Conservation (phyloP, 2,329 filamentous ascomycete species). For the Fusarium subtropicale region DNA sequence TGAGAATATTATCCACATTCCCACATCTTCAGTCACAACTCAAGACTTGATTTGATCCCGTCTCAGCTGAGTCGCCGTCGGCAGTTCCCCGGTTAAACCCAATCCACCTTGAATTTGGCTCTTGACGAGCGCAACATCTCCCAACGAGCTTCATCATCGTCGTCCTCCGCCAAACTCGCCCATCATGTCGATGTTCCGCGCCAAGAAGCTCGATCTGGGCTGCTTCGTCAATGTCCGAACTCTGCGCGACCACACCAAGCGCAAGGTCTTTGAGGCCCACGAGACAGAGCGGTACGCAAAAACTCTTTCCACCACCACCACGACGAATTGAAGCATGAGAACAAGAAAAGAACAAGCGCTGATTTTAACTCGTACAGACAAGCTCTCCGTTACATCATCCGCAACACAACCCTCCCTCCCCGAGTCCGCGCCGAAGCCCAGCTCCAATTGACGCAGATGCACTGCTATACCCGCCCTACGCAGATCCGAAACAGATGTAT, state of each 20-base stretch:
- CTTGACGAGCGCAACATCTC: slow-evolving; percentile 22
- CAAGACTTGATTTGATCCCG: not conserved
- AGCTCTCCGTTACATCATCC: slow-evolving; percentile 91
- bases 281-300: slow-evolving; percentile 84
- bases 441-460: slow-evolving; percentile 93
- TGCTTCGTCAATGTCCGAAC: slow-evolving; percentile 88
- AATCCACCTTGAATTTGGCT: slow-evolving; percentile 23
- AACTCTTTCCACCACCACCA: slow-evolving; percentile 21
- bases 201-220: slow-evolving; percentile 89
- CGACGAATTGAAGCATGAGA: not conserved
- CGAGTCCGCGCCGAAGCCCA: slow-evolving; percentile 91
- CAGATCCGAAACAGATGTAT: slow-evolving; percentile 96
- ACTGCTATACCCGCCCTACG: slow-evolving; percentile 91
- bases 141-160: slow-evolving; percentile 32
- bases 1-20: too few relatives aligned
- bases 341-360: not conserved
- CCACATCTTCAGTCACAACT: not conserved
- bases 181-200: slow-evolving; percentile 85
- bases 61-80: too few relatives aligned
- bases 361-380: slow-evolving; percentile 67
- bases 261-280: slow-evolving; percentile 86
- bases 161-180: slow-evolving; percentile 34
- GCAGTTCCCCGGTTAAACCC: slow-evolving; percentile 29
- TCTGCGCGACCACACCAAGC: slow-evolving; percentile 96
- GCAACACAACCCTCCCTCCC: slow-evolving; percentile 86